Conservation (phyloP, 257 asterid genomes). For the Linaria vulgaris region DNA sequence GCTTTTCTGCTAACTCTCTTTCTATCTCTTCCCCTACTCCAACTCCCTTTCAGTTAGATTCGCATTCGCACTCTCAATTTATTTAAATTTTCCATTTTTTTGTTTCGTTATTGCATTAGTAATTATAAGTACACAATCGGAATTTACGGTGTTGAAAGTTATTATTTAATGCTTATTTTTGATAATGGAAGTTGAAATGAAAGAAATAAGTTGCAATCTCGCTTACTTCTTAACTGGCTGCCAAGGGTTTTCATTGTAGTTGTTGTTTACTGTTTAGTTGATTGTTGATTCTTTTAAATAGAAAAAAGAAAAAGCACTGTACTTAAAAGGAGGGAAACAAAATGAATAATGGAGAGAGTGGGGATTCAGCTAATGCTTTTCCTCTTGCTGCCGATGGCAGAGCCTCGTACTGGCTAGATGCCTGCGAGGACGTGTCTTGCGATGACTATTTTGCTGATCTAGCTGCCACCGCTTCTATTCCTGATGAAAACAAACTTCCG, state of each 20-base stretch:
- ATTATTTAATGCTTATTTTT: not conserved
- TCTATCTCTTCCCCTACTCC: conserved; percentile 38
- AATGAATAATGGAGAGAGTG: conserved; percentile 60
- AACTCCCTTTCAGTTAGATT: not conserved
- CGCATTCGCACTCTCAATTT: not conserved
- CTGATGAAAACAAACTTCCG: conserved; percentile 21
- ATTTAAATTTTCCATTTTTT: not conserved
- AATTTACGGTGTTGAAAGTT: conserved; percentile 11
- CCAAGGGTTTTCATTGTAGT: conserved; percentile 16
- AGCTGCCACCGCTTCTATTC: conserved; percentile 17
- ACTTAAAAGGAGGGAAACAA: not conserved
- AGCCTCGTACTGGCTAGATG: conserved; percentile 87
- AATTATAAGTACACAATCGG: conserved; percentile 12
- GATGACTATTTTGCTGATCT: conserved; percentile 62
- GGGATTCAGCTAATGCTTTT: conserved; percentile 37
- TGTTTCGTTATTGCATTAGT: conserved; percentile 10
- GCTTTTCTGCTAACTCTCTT: conserved; percentile 82
- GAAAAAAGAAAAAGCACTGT: not conserved
- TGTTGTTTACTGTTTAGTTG: conserved; percentile 5
- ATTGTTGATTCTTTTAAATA: not conserved
- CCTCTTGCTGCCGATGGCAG: conserved; percentile 35
- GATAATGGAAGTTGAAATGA: not conserved
- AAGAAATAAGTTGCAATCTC: not conserved
- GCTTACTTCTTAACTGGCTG: not conserved
- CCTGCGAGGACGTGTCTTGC: conserved; percentile 77